Evolutionary conservation across 345 rosid species (phyloP).

Genomic region (Syzygium grande): DNA sequence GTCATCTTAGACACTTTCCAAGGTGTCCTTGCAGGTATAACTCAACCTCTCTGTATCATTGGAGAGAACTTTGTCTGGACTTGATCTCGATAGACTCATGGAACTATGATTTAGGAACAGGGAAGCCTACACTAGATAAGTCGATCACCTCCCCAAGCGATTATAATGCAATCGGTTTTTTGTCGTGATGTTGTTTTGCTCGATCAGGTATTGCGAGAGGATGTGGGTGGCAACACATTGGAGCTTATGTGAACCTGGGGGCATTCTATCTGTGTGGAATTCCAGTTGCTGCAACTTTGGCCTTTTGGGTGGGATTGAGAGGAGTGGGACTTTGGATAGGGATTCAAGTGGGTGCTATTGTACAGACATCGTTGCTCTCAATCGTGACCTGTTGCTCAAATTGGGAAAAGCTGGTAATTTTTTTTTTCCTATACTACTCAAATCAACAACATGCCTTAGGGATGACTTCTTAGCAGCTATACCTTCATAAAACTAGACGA

Average conservation of each 20-base stretch:
- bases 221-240: constrained; percentile 82
- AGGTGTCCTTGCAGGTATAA: constrained; percentile 59
- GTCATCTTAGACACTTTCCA: constrained; percentile 54
- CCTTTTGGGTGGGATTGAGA: constrained; percentile 43
- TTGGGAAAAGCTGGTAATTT: constrained; percentile 57
- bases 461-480: neutral
- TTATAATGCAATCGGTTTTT: neutral
- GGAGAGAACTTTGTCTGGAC: neutral
- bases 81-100: neutral
- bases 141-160: neutral
- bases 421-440: neutral
- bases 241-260: constrained; percentile 68
- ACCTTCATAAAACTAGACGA: neutral
- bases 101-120: no score
- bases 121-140: neutral
- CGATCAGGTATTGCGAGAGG: constrained; percentile 66
- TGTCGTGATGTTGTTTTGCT: neutral
- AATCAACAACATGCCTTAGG: neutral
- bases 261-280: constrained; percentile 68
- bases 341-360: constrained; percentile 46
- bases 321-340: constrained; percentile 81
- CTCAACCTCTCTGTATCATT: neutral
- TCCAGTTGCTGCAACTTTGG: constrained; percentile 52
- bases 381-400: constrained; percentile 43
- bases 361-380: constrained; percentile 39